A percentile compares a stretch with the other conserved stretches of the same genome.
phyloP scores from a whole-genome alignment of 306 rosid genomes.

The Rubus parviflorus region DNA sequence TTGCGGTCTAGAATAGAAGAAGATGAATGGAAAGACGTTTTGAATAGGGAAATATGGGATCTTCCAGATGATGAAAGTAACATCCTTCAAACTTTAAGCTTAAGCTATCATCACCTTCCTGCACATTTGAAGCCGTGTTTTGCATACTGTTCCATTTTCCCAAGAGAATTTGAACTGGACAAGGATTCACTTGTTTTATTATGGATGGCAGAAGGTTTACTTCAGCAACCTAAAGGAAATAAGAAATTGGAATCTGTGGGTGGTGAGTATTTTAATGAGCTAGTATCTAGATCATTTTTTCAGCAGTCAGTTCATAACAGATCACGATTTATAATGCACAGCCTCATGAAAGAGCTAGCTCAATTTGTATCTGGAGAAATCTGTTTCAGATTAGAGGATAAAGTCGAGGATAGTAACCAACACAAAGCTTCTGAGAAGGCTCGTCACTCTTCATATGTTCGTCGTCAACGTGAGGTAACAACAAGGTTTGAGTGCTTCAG shows the following conservation, averaged over 20 bases:
- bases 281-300: conserved; percentile 36
- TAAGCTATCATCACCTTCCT: conserved; percentile 38
- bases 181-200: conserved; percentile 30
- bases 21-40: conserved; percentile 43
- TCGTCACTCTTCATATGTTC: conserved; percentile 36
- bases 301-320: conserved; percentile 8
- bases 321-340: conserved; percentile 27
- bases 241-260: conserved; percentile 32
- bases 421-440: conserved; percentile 28
- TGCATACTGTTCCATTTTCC: conserved; percentile 33
- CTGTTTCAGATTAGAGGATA: conserved; percentile 31
- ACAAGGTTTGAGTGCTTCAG: conserved; percentile 30
- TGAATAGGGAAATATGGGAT: conserved; percentile 43
- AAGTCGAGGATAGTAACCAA: neutral
- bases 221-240: conserved; percentile 28
- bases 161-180: conserved; percentile 22
- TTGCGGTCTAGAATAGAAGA: conserved; percentile 26
- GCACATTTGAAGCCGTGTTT: conserved; percentile 36
- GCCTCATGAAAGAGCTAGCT: conserved; percentile 31
- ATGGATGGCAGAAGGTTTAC: conserved; percentile 46
- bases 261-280: conserved; percentile 33
- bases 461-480: conserved; percentile 25
- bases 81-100: conserved; percentile 34
- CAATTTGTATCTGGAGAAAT: conserved; percentile 35
- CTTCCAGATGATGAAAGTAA: conserved; percentile 35